phyloP scores from a whole-genome alignment of 108 stramenopile genomes.

The Chaetoceros tenuissimus region DNA sequence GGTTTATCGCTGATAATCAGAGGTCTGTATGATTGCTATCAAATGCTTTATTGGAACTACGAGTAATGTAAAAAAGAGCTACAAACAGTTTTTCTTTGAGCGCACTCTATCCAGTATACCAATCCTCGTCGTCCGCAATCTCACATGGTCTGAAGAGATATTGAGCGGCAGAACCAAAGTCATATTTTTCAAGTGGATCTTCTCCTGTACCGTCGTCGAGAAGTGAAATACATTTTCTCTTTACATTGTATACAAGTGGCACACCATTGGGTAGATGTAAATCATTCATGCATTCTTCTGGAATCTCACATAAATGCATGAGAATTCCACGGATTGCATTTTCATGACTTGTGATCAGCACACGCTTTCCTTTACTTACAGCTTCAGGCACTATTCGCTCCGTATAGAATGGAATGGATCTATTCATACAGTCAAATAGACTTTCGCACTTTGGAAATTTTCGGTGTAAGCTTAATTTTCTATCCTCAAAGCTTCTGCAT shows the following conservation, averaged over 20 bases:
- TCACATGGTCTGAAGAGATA: constrained; percentile 77
- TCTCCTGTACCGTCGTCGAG: constrained; percentile 79
- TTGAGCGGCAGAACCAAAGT: constrained; percentile 75
- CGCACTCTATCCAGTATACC: neutral
- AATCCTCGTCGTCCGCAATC: constrained; percentile 37
- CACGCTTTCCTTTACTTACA: constrained; percentile 86
- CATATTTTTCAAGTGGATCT: constrained; percentile 75
- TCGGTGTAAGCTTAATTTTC: constrained; percentile 44
- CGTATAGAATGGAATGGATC: constrained; percentile 89
- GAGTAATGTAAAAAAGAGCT: no score
- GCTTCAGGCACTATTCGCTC: constrained; percentile 77
- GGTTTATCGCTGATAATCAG: no score
- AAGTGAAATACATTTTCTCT: constrained; percentile 65
- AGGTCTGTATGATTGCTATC: no score
- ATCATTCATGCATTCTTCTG: constrained; percentile 83
- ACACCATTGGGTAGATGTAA: constrained; percentile 97
- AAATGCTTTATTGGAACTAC: no score
- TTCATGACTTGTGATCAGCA: constrained; percentile 93
- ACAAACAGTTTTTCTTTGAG: no score
- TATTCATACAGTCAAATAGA: constrained; percentile 84
- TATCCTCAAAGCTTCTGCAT: constrained; percentile 73
- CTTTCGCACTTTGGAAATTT: constrained; percentile 87
- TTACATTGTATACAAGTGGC: constrained; percentile 85
- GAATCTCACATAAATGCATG: constrained; percentile 96
- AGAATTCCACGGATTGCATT: constrained; percentile 97